These are phyloP conservation scores for Rhizomucor pusillus DNA, from an alignment of 371 early-diverging fungal genomes.

Conservation along the genomic window DNA sequence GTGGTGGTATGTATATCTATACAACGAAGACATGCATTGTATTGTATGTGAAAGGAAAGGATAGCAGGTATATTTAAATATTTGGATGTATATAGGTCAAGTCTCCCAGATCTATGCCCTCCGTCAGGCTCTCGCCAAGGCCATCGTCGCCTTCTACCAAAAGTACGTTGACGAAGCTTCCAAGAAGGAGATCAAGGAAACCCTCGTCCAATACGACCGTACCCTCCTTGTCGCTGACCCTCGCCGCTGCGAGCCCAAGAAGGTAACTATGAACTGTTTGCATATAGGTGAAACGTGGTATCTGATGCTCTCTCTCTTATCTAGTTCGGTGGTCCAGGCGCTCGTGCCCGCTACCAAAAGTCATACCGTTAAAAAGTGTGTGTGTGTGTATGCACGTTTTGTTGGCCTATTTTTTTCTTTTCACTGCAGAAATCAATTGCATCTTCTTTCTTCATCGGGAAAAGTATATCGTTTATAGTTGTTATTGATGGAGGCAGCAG, in stretches of 20 bases:
- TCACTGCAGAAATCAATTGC: constrained; percentile 1
- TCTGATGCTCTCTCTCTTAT: not conserved
- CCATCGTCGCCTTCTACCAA: constrained; percentile 98
- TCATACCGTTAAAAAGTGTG: constrained; percentile 84
- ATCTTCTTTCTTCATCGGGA: not conserved
- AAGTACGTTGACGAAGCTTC: constrained; percentile 97
- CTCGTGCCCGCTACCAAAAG: constrained; percentile 98
- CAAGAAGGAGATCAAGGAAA: constrained; percentile 97
- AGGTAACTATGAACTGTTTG: constrained; percentile 30
- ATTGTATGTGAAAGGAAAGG: not conserved
- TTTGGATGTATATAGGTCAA: constrained; percentile 36
- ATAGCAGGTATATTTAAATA: not conserved
- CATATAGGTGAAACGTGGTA: not conserved
- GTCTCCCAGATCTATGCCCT: constrained; percentile 96
- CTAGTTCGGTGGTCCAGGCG: constrained; percentile 98
- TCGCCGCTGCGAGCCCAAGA: constrained; percentile 99
- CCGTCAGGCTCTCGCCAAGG: constrained; percentile 98
- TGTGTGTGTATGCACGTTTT: constrained; percentile 6
- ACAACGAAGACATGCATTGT: not conserved
- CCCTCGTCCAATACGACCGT: constrained; percentile 93
- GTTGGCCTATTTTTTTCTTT: constrained; percentile 3
- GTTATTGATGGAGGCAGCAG: no score
- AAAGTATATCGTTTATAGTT: no score
- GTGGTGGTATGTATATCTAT: constrained; percentile 75
- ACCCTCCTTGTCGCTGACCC: constrained; percentile 97